phyloP scores from a whole-genome alignment of 1,284 basidiomycete genomes.

The Rhodotorula sp. region DNA sequence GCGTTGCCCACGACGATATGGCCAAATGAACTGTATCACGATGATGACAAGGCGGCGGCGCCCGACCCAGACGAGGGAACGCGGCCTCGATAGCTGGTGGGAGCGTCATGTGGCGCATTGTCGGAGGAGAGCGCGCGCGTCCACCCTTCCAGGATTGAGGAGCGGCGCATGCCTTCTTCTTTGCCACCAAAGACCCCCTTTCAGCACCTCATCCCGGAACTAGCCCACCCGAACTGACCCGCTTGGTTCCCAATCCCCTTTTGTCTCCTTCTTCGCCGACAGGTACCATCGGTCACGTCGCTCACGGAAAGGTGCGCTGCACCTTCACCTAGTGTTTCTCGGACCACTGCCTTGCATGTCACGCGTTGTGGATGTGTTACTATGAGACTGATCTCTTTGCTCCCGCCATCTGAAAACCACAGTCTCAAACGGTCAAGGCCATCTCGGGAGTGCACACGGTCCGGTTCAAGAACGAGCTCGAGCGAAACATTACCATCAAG shows the following conservation, averaged over 20 bases:
- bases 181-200: not conserved
- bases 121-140: too few species aligned
- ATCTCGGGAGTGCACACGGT: constrained; percentile 99
- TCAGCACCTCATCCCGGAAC: not conserved
- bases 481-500: constrained; percentile 98
- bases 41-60: too few species aligned
- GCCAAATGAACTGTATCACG: too few species aligned
- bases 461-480: constrained; percentile 97
- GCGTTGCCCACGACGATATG: too few species aligned
- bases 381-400: not conserved
- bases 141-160: too few species aligned
- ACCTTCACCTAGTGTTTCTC: accelerated
- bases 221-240: not conserved
- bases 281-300: constrained; percentile 91
- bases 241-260: not conserved
- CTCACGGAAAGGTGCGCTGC: not conserved
- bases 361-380: too few species aligned
- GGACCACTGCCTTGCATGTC: constrained; percentile 50
- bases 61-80: too few species aligned
- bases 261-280: not conserved
- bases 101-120: too few species aligned
- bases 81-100: too few species aligned
- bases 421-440: constrained; percentile 94
- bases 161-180: too few species aligned
- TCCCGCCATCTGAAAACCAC: not conserved